Conservation (phyloP, 2,329 filamentous ascomycete species). For the Nemania bipapillata region DNA sequence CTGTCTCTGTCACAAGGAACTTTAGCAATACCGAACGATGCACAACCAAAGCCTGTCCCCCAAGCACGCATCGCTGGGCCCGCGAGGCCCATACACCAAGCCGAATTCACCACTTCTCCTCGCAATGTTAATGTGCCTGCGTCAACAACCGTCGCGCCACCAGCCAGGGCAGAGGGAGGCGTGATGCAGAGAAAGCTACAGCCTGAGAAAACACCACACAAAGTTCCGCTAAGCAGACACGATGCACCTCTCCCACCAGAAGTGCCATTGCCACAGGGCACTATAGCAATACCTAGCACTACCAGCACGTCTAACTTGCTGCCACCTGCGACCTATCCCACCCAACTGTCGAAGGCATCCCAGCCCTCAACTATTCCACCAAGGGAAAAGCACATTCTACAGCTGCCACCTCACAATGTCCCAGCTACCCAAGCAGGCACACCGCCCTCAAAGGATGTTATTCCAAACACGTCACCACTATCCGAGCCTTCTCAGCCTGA, state of each 20-base stretch:
- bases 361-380: conserved; percentile 7
- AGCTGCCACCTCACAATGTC: conserved; percentile 7
- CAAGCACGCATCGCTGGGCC: conserved; percentile 12
- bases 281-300: conserved; percentile 3
- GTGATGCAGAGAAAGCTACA: conserved; percentile 3
- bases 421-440: conserved; percentile 38
- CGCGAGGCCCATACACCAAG: conserved; percentile 19
- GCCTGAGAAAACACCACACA: conserved; percentile 10
- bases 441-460: conserved; percentile 27
- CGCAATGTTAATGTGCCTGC: neutral
- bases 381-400: conserved; percentile 2
- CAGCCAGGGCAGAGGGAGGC: neutral
- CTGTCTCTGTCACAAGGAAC: conserved; percentile 26
- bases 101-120: conserved; percentile 3
- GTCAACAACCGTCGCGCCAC: neutral
- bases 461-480: conserved; percentile 46
- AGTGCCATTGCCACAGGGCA: neutral
- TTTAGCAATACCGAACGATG: conserved; percentile 29
- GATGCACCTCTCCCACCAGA: conserved; percentile 5
- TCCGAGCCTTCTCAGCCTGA: conserved; percentile 54
- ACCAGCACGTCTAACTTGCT: neutral
- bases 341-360: conserved; percentile 17
- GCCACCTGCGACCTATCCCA: neutral
- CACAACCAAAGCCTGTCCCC: conserved; percentile 20
- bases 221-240: conserved; percentile 11